A percentile compares a stretch with the other conserved stretches of the same genome.
Evolutionary conservation across 2,329 filamentous ascomycete genomes (phyloP).

Genomic region (Neocucurbitaria cava): DNA sequence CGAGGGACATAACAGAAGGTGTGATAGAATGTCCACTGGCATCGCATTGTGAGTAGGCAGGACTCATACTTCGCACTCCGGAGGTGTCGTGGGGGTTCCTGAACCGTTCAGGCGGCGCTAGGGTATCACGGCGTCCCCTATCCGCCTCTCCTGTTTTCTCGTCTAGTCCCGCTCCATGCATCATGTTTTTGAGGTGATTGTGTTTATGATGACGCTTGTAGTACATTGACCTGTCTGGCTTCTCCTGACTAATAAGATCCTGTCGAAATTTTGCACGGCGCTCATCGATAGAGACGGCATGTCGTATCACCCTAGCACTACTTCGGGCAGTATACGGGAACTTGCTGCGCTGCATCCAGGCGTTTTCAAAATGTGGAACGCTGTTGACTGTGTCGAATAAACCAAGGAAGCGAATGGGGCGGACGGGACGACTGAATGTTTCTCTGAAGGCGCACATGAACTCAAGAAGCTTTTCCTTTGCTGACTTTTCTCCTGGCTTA

Average conservation of each 20-base stretch:
- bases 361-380: constrained; percentile 76
- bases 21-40: constrained; percentile 21
- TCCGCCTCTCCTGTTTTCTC: constrained; percentile 15
- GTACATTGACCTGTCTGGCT: constrained; percentile 34
- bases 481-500: constrained; percentile 52
- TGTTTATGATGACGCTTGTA: constrained; percentile 39
- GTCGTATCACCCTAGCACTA: constrained; percentile 67
- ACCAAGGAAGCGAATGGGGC: constrained; percentile 76
- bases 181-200: constrained; percentile 12
- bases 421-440: constrained; percentile 78
- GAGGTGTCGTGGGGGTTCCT: constrained; percentile 43
- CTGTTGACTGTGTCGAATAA: constrained; percentile 85
- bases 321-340: constrained; percentile 71
- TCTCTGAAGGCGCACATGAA: constrained; percentile 83
- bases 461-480: constrained; percentile 69
- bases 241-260: constrained; percentile 65
- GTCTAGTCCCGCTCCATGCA: constrained; percentile 18
- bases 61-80: constrained; percentile 43
- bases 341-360: constrained; percentile 78
- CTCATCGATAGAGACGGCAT: constrained; percentile 75
- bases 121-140: constrained; percentile 32
- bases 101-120: constrained; percentile 40
- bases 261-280: constrained; percentile 75
- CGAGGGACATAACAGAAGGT: constrained; percentile 44
- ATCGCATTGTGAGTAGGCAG: constrained; percentile 25